A percentile compares a stretch with the other conserved stretches of the same genome.
phyloP scores from a whole-genome alignment of 768 basidiomycete genomes.

The Mycena rebaudengoi region DNA sequence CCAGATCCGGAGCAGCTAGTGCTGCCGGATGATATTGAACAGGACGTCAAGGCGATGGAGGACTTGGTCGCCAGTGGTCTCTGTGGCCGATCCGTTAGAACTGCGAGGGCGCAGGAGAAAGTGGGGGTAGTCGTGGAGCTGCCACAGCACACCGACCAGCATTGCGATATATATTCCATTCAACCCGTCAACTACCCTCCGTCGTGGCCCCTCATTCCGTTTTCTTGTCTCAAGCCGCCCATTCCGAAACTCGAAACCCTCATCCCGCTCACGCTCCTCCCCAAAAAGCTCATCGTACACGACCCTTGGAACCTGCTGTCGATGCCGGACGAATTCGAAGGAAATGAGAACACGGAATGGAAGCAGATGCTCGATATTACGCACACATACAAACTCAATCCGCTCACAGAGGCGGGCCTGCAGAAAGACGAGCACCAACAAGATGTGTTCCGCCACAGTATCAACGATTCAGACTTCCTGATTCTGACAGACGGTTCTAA shows the following conservation, averaged over 20 bases:
- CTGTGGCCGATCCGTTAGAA: too few species aligned
- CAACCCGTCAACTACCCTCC: conserved; percentile 45
- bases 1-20: conserved; percentile 40
- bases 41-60: conserved; percentile 31
- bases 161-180: conserved; percentile 34
- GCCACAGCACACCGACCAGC: neutral
- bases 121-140: neutral
- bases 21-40: conserved; percentile 26
- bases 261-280: conserved; percentile 45
- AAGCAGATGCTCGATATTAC: conserved; percentile 38
- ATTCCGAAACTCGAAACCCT: conserved; percentile 40
- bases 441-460: neutral
- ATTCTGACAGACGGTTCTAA: conserved; percentile 32
- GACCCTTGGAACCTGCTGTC: conserved; percentile 49
- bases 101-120: too few species aligned
- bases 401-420: conserved; percentile 4
- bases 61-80: neutral
- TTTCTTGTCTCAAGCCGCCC: conserved; percentile 28
- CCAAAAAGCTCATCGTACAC: conserved; percentile 51
- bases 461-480: conserved; percentile 31
- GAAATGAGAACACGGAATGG: conserved; percentile 31
- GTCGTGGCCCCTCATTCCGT: conserved; percentile 52
- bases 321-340: conserved; percentile 21
- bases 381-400: conserved; percentile 40
- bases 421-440: conserved; percentile 22